These are phyloP conservation scores for Aspergillus conjunctus DNA, from an alignment of 495 filamentous ascomycete genomes.

Conservation along the genomic window DNA sequence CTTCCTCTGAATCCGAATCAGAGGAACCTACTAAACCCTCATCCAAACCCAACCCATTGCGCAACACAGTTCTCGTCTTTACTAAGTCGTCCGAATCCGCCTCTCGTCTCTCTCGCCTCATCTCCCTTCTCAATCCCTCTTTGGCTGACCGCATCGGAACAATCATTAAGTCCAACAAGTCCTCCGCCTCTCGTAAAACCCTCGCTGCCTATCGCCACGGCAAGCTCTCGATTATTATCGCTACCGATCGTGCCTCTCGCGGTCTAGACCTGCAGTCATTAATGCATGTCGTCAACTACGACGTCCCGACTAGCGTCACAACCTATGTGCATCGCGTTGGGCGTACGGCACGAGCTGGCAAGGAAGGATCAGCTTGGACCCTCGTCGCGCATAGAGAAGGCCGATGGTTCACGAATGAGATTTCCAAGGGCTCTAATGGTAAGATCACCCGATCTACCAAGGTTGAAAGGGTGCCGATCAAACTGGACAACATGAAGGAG, in stretches of 20 bases:
- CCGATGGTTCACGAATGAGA: conserved; percentile 82
- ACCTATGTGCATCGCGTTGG: conserved; percentile 93
- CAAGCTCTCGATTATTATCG: conserved; percentile 74
- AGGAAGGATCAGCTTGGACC: conserved; percentile 77
- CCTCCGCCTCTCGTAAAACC: conserved; percentile 62
- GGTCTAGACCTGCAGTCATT: conserved; percentile 84
- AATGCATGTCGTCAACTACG: conserved; percentile 90
- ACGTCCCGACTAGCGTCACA: conserved; percentile 76
- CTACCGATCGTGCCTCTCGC: conserved; percentile 88
- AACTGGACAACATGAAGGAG: conserved; percentile 44
- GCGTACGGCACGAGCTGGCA: conserved; percentile 83
- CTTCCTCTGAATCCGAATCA: not conserved
- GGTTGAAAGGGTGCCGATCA: conserved; percentile 50
- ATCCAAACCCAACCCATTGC: conserved; percentile 2
- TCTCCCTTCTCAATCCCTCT: conserved; percentile 66
- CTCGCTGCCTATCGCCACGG: conserved; percentile 63
- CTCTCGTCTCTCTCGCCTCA: conserved; percentile 73
- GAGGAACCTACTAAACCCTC: not conserved
- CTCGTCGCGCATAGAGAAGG: conserved; percentile 76
- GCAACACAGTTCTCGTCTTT: conserved; percentile 69
- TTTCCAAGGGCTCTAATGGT: conserved; percentile 52
- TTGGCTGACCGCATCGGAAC: conserved; percentile 61
- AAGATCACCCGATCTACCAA: conserved; percentile 46
- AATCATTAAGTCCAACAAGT: conserved; percentile 73
- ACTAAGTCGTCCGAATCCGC: conserved; percentile 85